Evolutionary conservation across 1,284 basidiomycete genomes (phyloP), one percentile per base, ranked within the genome.

Genomic region (Boletellus sp.): DNA sequence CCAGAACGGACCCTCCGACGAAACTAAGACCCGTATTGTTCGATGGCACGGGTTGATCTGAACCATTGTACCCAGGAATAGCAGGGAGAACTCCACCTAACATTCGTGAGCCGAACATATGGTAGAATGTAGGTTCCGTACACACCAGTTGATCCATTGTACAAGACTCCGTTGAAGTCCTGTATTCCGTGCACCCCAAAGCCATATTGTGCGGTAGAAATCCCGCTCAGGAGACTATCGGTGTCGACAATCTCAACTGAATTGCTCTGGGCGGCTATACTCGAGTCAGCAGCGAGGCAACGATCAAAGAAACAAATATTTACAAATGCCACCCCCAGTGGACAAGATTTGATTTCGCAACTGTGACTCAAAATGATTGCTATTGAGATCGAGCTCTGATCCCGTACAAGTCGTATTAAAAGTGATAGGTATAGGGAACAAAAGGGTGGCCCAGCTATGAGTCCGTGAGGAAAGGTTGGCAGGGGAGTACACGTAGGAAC

Each of bases 401-500:
- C 48, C 54, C 18, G 3, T 13, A 15, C 24, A 40, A 2, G 10
- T 4, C 10, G 33, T 6, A n/a, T 43, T 13, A 12, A 16, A 30
- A 18, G 36, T 22, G 19, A 55, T 33, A 6, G 37, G 8, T 3
- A 32, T 55, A 7, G 53, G 54, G 5, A 44, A 40, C 18, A 56
- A 18, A 12, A 55, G 49, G n/a, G 53, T 56, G 26, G 55, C 44
- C 55, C 53, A 56, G 5, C 54, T 56, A 16, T 36, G 15, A 24
- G 8, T 3, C 43, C 21, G 18, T n/a, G 12, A 30, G 38, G 24
- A 15, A 13, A 32, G 21, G 5, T 3, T 22, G 5, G 36, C 19
- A 33, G 18, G 22, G 26, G 7, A 4, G n/a, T 18, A 4, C n/a
- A 26, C 11, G 5, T 32, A 12, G 21, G 21, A 13, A 32, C 37